phyloP scores from a whole-genome alignment of 306 rosid genomes.

The Dryas alaskensis region DNA sequence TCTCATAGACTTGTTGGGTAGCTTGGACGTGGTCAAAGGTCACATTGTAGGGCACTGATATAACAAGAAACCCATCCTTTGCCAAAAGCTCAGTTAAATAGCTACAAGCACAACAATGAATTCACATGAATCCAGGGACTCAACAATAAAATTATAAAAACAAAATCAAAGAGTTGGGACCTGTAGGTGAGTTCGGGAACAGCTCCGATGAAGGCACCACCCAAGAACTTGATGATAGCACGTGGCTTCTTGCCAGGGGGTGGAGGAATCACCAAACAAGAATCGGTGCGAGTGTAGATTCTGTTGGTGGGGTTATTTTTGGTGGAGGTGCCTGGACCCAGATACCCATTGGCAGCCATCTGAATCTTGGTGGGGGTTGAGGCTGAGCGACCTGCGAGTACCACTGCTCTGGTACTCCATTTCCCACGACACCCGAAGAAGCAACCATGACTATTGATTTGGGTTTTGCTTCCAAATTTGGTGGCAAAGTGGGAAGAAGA shows the following conservation, averaged over 20 bases:
- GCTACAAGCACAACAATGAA: conserved; percentile 34
- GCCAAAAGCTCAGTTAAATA: conserved; percentile 71
- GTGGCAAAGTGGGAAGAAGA: conserved; percentile 28
- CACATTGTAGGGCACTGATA: conserved; percentile 84
- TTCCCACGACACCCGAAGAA: background rate
- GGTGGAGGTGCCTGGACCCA: conserved; percentile 28
- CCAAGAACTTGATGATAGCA: conserved; percentile 85
- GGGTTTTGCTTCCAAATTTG: conserved; percentile 25
- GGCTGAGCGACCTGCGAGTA: conserved; percentile 25
- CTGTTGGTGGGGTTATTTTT: conserved; percentile 20
- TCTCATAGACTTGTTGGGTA: conserved; percentile 70
- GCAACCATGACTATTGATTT: background rate
- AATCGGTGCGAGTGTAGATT: conserved; percentile 42
- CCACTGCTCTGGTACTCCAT: background rate
- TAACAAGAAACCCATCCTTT: conserved; percentile 69
- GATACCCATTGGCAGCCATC: conserved; percentile 39
- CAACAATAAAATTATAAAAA: background rate
- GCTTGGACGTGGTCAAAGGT: conserved; percentile 83
- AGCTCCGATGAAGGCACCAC: conserved; percentile 96
- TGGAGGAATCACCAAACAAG: conserved; percentile 72
- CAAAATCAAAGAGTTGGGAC: conserved; percentile 32
- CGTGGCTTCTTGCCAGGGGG: conserved; percentile 54
- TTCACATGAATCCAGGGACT: background rate
- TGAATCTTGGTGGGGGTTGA: conserved; percentile 17
- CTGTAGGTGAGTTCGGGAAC: conserved; percentile 90